Base-by-base conservation (phyloP, 176 grass and related monocot genomes). In the Elymus sibiricus region DNA sequence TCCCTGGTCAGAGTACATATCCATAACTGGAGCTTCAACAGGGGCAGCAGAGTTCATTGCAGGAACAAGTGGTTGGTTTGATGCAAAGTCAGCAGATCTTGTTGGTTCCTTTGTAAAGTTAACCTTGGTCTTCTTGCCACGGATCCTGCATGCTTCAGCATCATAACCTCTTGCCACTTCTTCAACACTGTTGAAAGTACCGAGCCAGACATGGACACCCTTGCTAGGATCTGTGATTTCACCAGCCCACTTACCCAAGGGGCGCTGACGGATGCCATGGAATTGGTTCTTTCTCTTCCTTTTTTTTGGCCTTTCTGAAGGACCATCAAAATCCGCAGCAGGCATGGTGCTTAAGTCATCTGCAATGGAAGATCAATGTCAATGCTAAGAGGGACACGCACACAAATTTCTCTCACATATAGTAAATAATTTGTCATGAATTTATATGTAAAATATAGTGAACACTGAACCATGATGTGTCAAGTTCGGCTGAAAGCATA, bases 181-280 rank as follows among this genome's bases (percentile, higher is more conserved):
- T 86, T 98, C 93, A 64, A 93, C 91, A 61, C 86, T 95, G 73
- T 98, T 98, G 88, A 84, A 98, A 76, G 96, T 98, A 44, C 96
- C 96, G 37, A 98, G 90, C 96, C 96, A 98, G 9, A 95, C 96
- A 63, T 93, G 89, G 39, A 98, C 88, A 76, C 93, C 96, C 83
- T 95, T 95, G 19, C 82, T 82, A 83, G 96, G 96, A 85, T 98
- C 91, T 87, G 91, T 90, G 55, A 98, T 98, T 83, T 98, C 96
- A 95, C 93, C 96, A 81, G 96, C 96, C 96, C 96, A 98, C 84
- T 98, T 98, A 55, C 96, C 96, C 91, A 93, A 98, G 49, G 93
- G 93, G 65, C 93, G 93, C 35, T 94, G 91, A 46, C 96, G 93
- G 90, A 98, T 98, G 59, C 96, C 96, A 63, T 91, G 88, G 79